Conservation (phyloP, 352 stramenopile genomes). For the Pythium insidiosum region DNA sequence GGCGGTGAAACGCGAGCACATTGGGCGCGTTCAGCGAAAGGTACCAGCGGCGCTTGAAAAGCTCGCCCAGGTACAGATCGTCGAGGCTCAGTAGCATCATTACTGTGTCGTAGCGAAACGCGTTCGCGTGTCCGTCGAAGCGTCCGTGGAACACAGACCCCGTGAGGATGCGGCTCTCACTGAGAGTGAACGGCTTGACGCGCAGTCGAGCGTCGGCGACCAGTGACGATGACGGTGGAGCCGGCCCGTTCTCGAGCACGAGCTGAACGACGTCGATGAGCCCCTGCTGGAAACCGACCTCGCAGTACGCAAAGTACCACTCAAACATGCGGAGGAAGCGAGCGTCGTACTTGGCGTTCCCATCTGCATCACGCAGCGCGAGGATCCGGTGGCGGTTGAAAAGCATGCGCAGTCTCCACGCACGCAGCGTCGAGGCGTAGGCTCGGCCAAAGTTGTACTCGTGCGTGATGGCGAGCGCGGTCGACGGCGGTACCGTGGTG, state of each 20-base stretch:
- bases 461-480: conserved; percentile 11
- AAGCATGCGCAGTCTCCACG: conserved; percentile 17
- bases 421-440: conserved; percentile 16
- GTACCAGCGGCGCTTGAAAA: conserved; percentile 14
- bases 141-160: conserved; percentile 16
- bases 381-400: conserved; percentile 10
- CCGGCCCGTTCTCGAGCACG: conserved; percentile 16
- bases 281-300: conserved; percentile 17
- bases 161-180: conserved; percentile 14
- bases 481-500: not conserved
- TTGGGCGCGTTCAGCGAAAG: conserved; percentile 13
- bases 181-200: conserved; percentile 9
- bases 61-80: conserved; percentile 7
- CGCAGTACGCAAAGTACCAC: conserved; percentile 20
- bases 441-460: conserved; percentile 15
- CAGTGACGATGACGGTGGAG: not conserved
- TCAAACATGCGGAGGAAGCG: conserved; percentile 20
- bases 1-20: conserved; percentile 13
- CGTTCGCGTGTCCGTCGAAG: conserved; percentile 11
- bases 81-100: conserved; percentile 16
- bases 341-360: conserved; percentile 13
- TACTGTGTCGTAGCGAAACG: conserved; percentile 14
- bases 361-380: not conserved
- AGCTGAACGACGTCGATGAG: conserved; percentile 16
- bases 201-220: conserved; percentile 5